phyloP scores from a whole-genome alignment of 805 yeast species.

The Candida boidinii region DNA sequence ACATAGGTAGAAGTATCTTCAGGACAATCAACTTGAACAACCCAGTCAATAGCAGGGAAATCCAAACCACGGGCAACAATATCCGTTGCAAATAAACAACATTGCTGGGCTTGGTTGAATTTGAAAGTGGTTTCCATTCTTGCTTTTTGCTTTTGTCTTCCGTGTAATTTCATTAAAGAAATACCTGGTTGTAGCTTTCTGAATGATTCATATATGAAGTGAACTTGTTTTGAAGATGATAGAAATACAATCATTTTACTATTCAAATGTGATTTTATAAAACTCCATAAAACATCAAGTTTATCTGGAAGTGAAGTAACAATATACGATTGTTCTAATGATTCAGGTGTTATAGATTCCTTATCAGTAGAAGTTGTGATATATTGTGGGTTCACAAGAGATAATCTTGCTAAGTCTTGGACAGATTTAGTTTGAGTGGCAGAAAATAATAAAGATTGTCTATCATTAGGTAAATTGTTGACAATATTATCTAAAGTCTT shows the following conservation, averaged over 20 bases:
- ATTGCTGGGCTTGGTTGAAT: slow-evolving; percentile 69
- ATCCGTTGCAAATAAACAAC: slow-evolving; percentile 83
- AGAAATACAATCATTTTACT: slow-evolving; percentile 74
- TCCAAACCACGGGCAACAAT: slow-evolving; percentile 89
- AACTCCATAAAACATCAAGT: slow-evolving; percentile 78
- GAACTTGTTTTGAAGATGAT: slow-evolving; percentile 86
- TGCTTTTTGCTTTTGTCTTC: slow-evolving; percentile 86
- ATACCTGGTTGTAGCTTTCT: slow-evolving; percentile 89
- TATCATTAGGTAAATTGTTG: slow-evolving; percentile 63
- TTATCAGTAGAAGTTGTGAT: slow-evolving; percentile 33
- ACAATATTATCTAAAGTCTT: slow-evolving; percentile 75
- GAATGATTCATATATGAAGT: slow-evolving; percentile 80
- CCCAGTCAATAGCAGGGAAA: slow-evolving; percentile 93
- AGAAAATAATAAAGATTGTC: slow-evolving; percentile 80
- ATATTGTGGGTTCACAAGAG: slow-evolving; percentile 56
- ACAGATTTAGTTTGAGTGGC: slow-evolving; percentile 87
- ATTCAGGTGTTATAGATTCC: slow-evolving; percentile 54
- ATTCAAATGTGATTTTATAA: slow-evolving; percentile 75
- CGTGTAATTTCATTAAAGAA: slow-evolving; percentile 75
- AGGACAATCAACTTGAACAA: slow-evolving; percentile 86
- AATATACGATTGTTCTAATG: slow-evolving; percentile 77
- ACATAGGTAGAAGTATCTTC: slow-evolving; percentile 86
- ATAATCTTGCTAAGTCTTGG: slow-evolving; percentile 72
- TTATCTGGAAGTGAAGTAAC: slow-evolving; percentile 69
- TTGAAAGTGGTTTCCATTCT: slow-evolving; percentile 74